Percentiles rank a stretch among this genome's conserved stretches.
phyloP scores from a whole-genome alignment of 176 grass and related monocot genomes.

The Bromus sterilis region DNA sequence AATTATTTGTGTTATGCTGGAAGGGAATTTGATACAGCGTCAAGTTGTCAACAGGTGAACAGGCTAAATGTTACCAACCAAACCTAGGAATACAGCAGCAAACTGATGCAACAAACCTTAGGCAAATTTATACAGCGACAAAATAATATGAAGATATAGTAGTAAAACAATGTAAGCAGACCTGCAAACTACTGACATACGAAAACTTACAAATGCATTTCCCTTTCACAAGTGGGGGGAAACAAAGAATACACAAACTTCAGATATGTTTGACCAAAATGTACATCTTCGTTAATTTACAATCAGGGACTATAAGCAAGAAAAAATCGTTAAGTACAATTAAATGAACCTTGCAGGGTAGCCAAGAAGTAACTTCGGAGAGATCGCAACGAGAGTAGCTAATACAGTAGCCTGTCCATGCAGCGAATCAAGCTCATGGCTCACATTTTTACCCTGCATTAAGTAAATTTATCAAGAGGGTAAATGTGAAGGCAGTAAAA shows the following conservation, averaged over 20 bases:
- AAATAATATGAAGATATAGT: not conserved
- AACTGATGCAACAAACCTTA: not conserved
- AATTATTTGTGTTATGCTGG: not conserved
- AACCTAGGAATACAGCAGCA: not conserved
- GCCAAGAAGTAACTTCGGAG: conserved; percentile 87
- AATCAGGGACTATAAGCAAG: conserved; percentile 9
- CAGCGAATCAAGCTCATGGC: conserved; percentile 60
- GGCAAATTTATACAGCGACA: not conserved
- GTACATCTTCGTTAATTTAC: not conserved
- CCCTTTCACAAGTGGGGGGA: not conserved
- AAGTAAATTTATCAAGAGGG: conserved; percentile 12
- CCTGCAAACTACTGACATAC: not conserved
- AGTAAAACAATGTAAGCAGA: not conserved
- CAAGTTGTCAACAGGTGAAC: not conserved
- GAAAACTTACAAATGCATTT: not conserved
- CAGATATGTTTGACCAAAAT: not conserved
- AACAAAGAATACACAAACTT: not conserved
- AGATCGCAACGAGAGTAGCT: conserved; percentile 84
- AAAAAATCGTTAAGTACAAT: conserved; percentile 5
- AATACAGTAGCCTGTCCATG: conserved; percentile 88
- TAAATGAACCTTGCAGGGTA: conserved; percentile 85
- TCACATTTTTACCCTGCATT: conserved; percentile 67
- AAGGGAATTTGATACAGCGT: not conserved
- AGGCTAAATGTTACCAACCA: not conserved
- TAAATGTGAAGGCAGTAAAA: conserved; percentile 23